Evolutionary conservation across 495 filamentous ascomycete species (phyloP).

Genomic region (Tuber microsphaerosporum): DNA sequence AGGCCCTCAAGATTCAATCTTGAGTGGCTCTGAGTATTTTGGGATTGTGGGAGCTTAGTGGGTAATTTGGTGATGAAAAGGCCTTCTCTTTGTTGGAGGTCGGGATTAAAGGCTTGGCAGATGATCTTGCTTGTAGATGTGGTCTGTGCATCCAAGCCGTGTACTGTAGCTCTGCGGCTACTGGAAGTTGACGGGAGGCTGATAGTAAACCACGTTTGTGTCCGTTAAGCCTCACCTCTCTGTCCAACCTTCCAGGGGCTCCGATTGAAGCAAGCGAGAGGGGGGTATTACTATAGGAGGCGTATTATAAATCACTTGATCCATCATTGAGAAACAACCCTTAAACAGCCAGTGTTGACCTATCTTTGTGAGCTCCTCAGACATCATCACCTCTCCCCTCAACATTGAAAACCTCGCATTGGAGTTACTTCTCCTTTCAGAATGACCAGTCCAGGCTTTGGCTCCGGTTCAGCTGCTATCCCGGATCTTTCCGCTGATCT

Average conservation of each 20-base stretch:
- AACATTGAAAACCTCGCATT: background rate
- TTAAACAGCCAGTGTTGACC: background rate
- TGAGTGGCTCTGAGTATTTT: background rate
- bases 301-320: background rate
- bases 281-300: background rate
- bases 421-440: constrained; percentile 44
- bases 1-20: background rate
- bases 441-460: constrained; percentile 44
- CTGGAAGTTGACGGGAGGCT: background rate
- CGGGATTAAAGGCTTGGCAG: background rate
- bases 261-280: background rate
- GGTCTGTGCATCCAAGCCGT: no score
- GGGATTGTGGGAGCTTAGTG: background rate
- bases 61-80: background rate
- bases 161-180: background rate
- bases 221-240: background rate
- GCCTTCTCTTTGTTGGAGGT: background rate
- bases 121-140: background rate
- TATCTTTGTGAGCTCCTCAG: background rate
- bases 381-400: background rate
- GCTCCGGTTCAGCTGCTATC: constrained; percentile 45
- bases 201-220: background rate
- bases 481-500: constrained; percentile 57
- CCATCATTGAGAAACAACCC: background rate
- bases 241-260: background rate